Percentiles rank a stretch among this genome's conserved stretches.
These are phyloP conservation scores for Vishniacozyma victoriae DNA, from an alignment of 768 basidiomycete species.

Conservation along the genomic window DNA sequence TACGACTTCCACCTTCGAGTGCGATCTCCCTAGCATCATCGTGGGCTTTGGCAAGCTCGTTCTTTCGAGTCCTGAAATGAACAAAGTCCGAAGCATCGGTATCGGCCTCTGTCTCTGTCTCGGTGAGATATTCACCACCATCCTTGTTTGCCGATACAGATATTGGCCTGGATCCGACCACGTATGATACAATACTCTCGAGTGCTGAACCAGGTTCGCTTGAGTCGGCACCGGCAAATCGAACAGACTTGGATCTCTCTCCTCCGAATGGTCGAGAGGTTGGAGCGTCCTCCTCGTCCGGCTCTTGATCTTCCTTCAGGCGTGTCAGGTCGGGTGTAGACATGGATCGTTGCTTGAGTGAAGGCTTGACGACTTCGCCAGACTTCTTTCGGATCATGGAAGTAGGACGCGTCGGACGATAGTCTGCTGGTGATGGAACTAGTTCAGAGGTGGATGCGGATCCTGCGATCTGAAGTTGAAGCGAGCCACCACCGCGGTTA, in stretches of 20 bases:
- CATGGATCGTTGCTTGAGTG: conserved; percentile 68
- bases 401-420: neutral
- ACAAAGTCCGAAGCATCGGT: conserved; percentile 40
- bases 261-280: conserved; percentile 16
- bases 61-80: conserved; percentile 39
- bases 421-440: conserved; percentile 5
- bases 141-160: conserved; percentile 67
- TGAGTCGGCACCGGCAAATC: conserved; percentile 55
- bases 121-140: conserved; percentile 49
- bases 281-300: conserved; percentile 52
- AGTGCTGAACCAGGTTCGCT: conserved; percentile 64
- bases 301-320: conserved; percentile 52
- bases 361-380: conserved; percentile 85
- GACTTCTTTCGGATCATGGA: conserved; percentile 80
- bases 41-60: conserved; percentile 31
- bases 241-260: conserved; percentile 67
- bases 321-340: conserved; percentile 53
- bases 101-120: conserved; percentile 53
- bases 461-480: conserved; percentile 36
- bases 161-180: conserved; percentile 87
- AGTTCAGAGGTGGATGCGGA: conserved; percentile 21
- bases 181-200: conserved; percentile 88
- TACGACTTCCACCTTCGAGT: conserved; percentile 34
- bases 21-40: conserved; percentile 34
- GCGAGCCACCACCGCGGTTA: conserved; percentile 31